These are phyloP conservation scores for Beauveria caledonica DNA, from an alignment of 2,329 filamentous ascomycete species.

Conservation along the genomic window DNA sequence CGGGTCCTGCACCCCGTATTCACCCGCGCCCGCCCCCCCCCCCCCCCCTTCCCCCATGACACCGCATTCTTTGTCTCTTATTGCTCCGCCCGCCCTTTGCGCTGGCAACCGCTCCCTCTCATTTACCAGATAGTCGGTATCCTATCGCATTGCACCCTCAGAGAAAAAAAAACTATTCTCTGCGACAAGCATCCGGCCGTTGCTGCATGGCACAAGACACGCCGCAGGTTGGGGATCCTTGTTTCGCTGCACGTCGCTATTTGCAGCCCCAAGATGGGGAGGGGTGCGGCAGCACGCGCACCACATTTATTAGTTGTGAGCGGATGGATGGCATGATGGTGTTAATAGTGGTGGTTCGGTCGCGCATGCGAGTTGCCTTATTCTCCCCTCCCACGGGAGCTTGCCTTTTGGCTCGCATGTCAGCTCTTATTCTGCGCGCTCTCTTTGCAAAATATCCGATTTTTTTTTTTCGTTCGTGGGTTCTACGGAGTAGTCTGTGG, in stretches of 20 bases:
- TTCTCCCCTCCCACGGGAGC: too few relatives aligned
- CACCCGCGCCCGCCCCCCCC: not conserved
- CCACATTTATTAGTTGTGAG: too few relatives aligned
- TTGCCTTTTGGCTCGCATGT: not conserved
- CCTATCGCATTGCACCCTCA: not conserved
- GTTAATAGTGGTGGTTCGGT: not conserved
- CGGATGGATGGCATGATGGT: not conserved
- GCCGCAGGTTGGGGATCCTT: too few relatives aligned
- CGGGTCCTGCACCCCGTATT: not conserved
- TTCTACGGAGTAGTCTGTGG: too few relatives aligned
- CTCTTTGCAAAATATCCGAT: too few relatives aligned
- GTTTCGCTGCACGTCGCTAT: too few relatives aligned
- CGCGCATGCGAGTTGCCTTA: not conserved
- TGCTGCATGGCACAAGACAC: too few relatives aligned
- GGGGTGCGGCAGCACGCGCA: too few relatives aligned
- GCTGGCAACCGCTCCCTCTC: constrained; percentile 8
- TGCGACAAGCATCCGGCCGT: too few relatives aligned
- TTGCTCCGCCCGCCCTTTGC: not conserved
- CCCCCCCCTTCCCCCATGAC: not conserved
- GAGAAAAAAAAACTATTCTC: not conserved
- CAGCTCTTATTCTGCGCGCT: too few relatives aligned
- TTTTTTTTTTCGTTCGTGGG: too few relatives aligned
- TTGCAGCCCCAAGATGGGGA: too few relatives aligned
- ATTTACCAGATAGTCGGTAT: constrained; percentile 9
- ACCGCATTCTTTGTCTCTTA: not conserved